phyloP scores from a whole-genome alignment of 345 rosid genomes.

The Populus davidiana region DNA sequence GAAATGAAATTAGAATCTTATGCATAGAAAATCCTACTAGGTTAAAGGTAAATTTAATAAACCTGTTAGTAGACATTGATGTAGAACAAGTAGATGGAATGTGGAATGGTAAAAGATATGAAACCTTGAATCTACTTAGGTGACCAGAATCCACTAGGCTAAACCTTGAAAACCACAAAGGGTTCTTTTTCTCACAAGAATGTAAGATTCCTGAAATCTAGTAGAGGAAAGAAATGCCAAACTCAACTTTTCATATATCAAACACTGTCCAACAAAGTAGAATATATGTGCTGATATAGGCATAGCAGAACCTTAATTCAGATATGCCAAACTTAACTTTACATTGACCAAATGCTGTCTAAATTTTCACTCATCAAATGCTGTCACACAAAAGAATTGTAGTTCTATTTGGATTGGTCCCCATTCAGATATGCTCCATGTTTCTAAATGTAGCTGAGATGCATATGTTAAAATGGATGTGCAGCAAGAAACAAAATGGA shows the following conservation, averaged over 20 bases:
- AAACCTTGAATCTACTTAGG: not conserved
- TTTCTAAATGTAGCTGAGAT: not conserved
- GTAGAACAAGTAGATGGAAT: not conserved
- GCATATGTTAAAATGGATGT: not conserved
- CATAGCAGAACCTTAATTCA: too few species aligned
- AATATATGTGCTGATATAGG: not conserved
- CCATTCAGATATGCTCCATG: not conserved
- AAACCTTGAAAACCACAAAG: not conserved
- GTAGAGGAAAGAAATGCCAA: not conserved
- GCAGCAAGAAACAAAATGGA: not conserved
- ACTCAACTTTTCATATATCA: not conserved
- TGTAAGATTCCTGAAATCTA: not conserved
- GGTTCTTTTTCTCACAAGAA: not conserved
- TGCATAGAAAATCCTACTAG: too few species aligned
- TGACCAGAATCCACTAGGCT: not conserved
- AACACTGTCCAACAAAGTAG: not conserved
- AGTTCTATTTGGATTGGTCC: not conserved
- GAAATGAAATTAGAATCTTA: too few species aligned
- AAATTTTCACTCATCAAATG: too few species aligned
- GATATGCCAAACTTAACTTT: too few species aligned
- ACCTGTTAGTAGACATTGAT: not conserved
- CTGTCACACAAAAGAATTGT: not conserved
- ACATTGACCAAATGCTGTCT: too few species aligned
- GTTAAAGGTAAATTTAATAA: too few species aligned
- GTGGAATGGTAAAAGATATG: not conserved